Conservation (phyloP, 495 filamentous ascomycete genomes). For the Aspergillus hancockii region DNA sequence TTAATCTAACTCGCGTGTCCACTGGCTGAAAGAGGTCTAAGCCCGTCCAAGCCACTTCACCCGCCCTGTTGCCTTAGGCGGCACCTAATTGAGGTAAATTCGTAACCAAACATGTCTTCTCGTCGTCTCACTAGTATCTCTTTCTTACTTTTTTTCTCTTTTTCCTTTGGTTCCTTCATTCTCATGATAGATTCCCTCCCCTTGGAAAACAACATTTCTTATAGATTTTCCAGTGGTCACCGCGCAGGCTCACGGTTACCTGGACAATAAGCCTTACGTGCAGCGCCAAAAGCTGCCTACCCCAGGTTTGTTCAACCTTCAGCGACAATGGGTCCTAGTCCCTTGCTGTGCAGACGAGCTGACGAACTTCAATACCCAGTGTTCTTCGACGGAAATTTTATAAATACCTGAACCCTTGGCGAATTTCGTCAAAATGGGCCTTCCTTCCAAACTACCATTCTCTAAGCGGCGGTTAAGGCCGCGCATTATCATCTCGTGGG, state of each 20-base stretch:
- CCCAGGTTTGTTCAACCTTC: background rate
- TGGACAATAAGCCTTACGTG: background rate
- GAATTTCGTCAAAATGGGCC: conserved; percentile 29
- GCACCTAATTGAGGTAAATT: conserved; percentile 1
- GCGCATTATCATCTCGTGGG: conserved; percentile 56
- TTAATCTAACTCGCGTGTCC: conserved; percentile 3
- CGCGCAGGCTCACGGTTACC: conserved; percentile 14
- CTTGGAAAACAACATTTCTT: background rate
- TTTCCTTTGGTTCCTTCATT: background rate
- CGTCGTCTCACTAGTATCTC: background rate
- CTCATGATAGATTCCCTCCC: background rate
- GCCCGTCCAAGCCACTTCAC: conserved; percentile 2
- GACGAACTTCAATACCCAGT: background rate
- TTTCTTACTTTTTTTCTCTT: background rate
- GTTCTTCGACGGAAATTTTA: background rate
- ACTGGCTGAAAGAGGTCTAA: background rate
- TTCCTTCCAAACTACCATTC: conserved; percentile 51
- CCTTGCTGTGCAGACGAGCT: background rate
- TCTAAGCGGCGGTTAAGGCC: conserved; percentile 52
- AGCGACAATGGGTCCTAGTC: background rate
- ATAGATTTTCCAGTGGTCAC: background rate
- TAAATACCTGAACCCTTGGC: background rate
- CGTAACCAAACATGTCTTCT: background rate
- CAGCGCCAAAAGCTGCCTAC: background rate
- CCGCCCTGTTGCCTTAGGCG: conserved; percentile 7